These are phyloP conservation scores for Fusarium nanum DNA, from an alignment of 2,329 filamentous ascomycete species.

Conservation along the genomic window DNA sequence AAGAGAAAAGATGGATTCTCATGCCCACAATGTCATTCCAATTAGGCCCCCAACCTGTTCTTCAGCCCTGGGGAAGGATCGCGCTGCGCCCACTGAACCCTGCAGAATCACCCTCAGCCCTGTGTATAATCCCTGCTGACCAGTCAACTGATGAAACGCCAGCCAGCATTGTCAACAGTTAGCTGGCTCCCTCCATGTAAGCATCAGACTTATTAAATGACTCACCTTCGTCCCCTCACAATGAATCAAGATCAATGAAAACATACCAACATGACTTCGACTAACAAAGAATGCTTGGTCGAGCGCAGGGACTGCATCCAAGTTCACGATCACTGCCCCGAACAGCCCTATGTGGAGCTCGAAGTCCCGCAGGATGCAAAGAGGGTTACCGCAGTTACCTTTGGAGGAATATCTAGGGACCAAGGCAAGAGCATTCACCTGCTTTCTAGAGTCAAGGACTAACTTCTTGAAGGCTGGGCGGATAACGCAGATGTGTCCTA, in stretches of 20 bases:
- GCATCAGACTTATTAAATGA: not conserved
- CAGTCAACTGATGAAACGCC: not conserved
- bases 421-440: conserved; percentile 9
- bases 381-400: conserved; percentile 19
- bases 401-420: conserved; percentile 19
- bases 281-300: conserved; percentile 6
- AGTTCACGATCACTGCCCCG: conserved; percentile 31
- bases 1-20: no score
- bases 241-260: not conserved
- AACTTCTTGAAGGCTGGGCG: conserved; percentile 14
- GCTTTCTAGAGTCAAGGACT: rapidly evolving
- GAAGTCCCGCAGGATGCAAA: conserved; percentile 28
- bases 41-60: not conserved
- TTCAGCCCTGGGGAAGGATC: not conserved
- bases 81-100: not conserved
- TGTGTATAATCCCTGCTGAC: not conserved
- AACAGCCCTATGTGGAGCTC: conserved; percentile 26
- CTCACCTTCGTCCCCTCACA: not conserved
- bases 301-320: conserved; percentile 24
- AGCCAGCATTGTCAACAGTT: not conserved
- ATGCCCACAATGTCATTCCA: no score
- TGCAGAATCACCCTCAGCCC: not conserved
- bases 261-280: not conserved
- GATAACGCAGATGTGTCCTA: conserved; percentile 19
- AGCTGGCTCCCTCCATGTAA: not conserved